phyloP scores from a whole-genome alignment of 352 stramenopile genomes.

The Phytophthora multivora region DNA sequence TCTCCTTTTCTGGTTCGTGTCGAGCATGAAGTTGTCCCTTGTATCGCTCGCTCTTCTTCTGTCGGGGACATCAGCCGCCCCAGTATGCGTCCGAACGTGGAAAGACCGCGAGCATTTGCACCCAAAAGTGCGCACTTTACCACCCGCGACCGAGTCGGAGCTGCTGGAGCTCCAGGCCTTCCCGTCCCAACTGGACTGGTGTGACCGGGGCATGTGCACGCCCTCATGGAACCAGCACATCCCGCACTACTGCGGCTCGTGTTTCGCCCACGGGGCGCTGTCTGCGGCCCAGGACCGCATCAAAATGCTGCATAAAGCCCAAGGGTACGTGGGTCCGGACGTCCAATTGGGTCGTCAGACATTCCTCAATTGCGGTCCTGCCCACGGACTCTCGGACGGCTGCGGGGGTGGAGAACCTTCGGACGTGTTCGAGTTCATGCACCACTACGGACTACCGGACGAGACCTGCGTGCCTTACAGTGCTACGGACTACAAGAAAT shows the following conservation, averaged over 20 bases:
- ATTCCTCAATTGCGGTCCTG: constrained; percentile 83
- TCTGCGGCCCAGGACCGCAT: constrained; percentile 80
- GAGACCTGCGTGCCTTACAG: constrained; percentile 87
- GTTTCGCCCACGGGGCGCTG: constrained; percentile 78
- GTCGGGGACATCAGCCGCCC: not conserved
- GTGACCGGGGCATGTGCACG: constrained; percentile 74
- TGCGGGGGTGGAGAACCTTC: constrained; percentile 74
- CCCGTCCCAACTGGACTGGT: constrained; percentile 91
- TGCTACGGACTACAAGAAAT: constrained; percentile 82
- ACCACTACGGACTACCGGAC: constrained; percentile 70
- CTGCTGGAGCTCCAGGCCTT: constrained; percentile 43
- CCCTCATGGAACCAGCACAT: constrained; percentile 89
- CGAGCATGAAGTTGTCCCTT: not conserved
- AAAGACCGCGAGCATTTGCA: constrained; percentile 78
- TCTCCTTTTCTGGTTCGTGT: not conserved
- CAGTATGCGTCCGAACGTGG: constrained; percentile 24
- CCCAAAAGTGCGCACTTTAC: constrained; percentile 43
- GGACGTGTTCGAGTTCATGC: constrained; percentile 87
- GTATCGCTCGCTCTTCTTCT: not conserved
- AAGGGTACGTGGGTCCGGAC: constrained; percentile 58
- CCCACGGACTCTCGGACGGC: constrained; percentile 64
- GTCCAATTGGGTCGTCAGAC: constrained; percentile 81
- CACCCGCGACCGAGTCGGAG: constrained; percentile 45
- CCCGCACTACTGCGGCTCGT: constrained; percentile 88
- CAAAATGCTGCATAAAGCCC: constrained; percentile 78